Percentiles rank a stretch among this genome's conserved stretches.
Evolutionary conservation across 2,329 filamentous ascomycete genomes (phyloP).

Genomic region (Fusarium cyanostomum): DNA sequence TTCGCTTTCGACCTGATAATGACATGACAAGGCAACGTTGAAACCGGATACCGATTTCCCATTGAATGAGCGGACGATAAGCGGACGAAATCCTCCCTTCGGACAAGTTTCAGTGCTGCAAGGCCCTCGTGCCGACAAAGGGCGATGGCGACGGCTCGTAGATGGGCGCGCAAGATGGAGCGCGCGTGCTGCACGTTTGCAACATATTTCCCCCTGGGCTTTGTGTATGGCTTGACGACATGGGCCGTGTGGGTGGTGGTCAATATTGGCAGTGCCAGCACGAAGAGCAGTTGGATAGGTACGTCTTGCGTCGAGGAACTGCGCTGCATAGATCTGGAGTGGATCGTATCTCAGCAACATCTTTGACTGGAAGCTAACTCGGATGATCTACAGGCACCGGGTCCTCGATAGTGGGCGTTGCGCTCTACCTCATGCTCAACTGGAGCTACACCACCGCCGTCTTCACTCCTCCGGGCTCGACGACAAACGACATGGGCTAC

Average conservation of each 20-base stretch:
- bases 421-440: slow-evolving; percentile 82
- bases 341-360: too few species aligned
- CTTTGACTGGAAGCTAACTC: slow-evolving; percentile 9
- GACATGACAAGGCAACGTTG: slow-evolving; percentile 16
- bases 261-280: slow-evolving; percentile 70
- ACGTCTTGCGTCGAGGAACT: slow-evolving; percentile 37
- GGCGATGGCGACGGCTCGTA: slow-evolving; percentile 59
- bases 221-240: slow-evolving; percentile 89
- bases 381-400: slow-evolving; percentile 54
- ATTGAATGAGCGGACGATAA: slow-evolving; percentile 7
- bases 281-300: slow-evolving; percentile 67
- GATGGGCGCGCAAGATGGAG: slow-evolving; percentile 77
- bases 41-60: not conserved
- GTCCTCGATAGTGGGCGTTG: slow-evolving; percentile 70
- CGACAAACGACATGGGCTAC: slow-evolving; percentile 74
- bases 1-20: slow-evolving; percentile 21
- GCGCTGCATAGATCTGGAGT: not conserved
- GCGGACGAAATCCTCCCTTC: not conserved
- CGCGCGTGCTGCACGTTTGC: slow-evolving; percentile 82
- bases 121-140: not conserved
- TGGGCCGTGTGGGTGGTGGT: slow-evolving; percentile 94
- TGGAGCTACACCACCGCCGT: slow-evolving; percentile 93
- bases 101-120: not conserved
- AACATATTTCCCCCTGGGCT: slow-evolving; percentile 85
- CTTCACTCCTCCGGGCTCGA: slow-evolving; percentile 87